Evolutionary conservation across 805 yeast species (phyloP), one percentile per base, ranked within the genome.

Genomic region (Starmerella kuoi): DNA sequence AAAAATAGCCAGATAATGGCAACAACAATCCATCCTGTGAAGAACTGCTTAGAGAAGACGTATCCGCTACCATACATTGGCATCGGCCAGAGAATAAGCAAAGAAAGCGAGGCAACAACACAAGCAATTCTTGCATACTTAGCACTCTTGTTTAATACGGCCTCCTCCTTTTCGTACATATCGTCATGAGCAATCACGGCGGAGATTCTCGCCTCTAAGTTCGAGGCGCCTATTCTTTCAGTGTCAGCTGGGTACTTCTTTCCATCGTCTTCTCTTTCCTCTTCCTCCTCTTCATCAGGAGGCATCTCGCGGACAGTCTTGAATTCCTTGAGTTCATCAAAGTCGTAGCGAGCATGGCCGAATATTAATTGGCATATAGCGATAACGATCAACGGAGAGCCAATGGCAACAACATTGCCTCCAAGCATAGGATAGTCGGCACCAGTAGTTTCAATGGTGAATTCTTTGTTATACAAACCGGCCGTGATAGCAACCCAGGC

Each of bases 1-100:
- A 51, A 36, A 62, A 82, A 83, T 31, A 82, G 63, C 94, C 94
- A 85, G 45, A 84, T 74, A 41, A 85, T 74, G 45, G 78, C 75
- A 26, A 85, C 91, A 31, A 70, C 74, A 38, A 85, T 73, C 94
- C 94, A 85, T 36, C 94, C 95, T 6, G 88, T 80, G 61, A 85
- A 85, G 63, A 83, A 83, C 45, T 59, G 61, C 59, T 73, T 76
- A 40, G 82, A 73, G 62, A 85, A 85, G 32, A 85, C 66, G 56
- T 85, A 85, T 2, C 72, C 69, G 6, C 79, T 57, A 24, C 94
- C 95, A 59, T 79, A 84, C 91, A 85, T 79, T 50, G 95, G 94
- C 85, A 85, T 81, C 55, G 95, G 95, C 88, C 91, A 84, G 24
- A 85, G 55, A 26, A 86, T 69, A 26, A 85, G 62, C 37, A 85